Percentiles rank a stretch among this genome's conserved stretches.
Conservation (phyloP, 2,329 filamentous ascomycete genomes). For the Drechslerella stenobrocha region DNA sequence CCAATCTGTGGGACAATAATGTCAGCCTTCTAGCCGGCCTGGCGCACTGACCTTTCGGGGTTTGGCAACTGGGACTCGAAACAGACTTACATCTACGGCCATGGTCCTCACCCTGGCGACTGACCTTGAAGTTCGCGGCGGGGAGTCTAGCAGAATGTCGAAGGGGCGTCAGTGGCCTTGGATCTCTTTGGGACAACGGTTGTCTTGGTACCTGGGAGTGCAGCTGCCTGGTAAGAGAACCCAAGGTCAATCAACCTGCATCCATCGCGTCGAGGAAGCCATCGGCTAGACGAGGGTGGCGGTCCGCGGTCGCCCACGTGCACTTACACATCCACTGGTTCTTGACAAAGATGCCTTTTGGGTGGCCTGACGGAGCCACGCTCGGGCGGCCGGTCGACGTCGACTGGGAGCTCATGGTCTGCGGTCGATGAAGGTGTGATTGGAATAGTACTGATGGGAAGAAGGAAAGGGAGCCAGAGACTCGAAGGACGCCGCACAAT, state of each 20-base stretch:
- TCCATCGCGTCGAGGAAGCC: background rate
- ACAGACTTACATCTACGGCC: conserved; percentile 30
- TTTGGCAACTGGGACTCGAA: background rate
- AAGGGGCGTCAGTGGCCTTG: conserved; percentile 7
- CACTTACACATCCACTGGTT: conserved; percentile 47
- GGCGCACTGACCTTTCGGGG: background rate
- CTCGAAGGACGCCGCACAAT: background rate
- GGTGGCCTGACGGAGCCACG: background rate
- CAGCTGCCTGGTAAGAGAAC: conserved; percentile 44
- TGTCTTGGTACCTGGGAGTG: conserved; percentile 29
- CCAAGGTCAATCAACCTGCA: no score
- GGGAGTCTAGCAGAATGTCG: conserved; percentile 20
- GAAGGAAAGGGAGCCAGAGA: background rate
- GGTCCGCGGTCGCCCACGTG: no score
- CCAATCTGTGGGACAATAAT: conserved; percentile 21
- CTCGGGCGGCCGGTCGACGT: conserved; percentile 11
- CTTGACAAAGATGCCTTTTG: conserved; percentile 41
- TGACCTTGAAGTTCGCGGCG: conserved; percentile 17
- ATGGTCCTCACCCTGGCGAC: conserved; percentile 20
- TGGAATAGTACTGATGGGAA: background rate
- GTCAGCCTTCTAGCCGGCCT: background rate
- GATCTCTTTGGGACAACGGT: background rate
- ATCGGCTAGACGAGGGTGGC: no score
- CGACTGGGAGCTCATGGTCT: conserved; percentile 18
- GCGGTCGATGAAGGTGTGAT: background rate